Evolutionary conservation across 108 stramenopile genomes (phyloP).

Genomic region (Cylindrotheca closterium): DNA sequence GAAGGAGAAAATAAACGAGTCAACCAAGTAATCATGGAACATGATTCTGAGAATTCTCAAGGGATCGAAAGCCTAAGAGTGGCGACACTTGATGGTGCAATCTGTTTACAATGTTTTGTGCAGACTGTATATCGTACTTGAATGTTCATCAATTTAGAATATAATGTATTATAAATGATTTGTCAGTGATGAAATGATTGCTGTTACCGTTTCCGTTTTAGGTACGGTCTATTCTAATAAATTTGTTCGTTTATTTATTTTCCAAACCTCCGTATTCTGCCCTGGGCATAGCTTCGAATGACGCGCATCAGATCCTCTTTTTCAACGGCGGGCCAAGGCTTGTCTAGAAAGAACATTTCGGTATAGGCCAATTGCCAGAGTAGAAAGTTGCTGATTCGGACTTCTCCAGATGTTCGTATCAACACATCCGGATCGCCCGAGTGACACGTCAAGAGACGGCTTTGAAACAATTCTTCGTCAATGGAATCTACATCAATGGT

Average conservation of each 20-base stretch:
- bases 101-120: too few species aligned
- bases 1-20: too few species aligned
- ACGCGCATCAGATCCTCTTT: constrained; percentile 62
- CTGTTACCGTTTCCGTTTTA: too few species aligned
- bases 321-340: constrained; percentile 90
- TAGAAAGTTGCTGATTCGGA: constrained; percentile 91
- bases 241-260: constrained; percentile 34
- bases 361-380: constrained; percentile 95
- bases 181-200: too few species aligned
- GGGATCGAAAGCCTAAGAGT: too few species aligned
- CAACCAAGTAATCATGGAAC: too few species aligned
- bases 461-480: constrained; percentile 46
- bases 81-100: too few species aligned
- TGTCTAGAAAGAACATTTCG: constrained; percentile 93
- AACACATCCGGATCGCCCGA: constrained; percentile 87
- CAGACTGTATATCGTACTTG: too few species aligned
- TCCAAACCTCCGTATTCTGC: constrained; percentile 82
- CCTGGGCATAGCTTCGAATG: constrained; percentile 54
- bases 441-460: constrained; percentile 47
- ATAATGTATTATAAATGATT: too few species aligned
- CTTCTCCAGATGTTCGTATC: constrained; percentile 95
- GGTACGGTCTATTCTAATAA: too few species aligned
- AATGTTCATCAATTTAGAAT: too few species aligned
- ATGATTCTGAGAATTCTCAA: too few species aligned
- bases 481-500: constrained; percentile 46